Conservation (phyloP, 257 asterid genomes). For the Sherardia arvensis region DNA sequence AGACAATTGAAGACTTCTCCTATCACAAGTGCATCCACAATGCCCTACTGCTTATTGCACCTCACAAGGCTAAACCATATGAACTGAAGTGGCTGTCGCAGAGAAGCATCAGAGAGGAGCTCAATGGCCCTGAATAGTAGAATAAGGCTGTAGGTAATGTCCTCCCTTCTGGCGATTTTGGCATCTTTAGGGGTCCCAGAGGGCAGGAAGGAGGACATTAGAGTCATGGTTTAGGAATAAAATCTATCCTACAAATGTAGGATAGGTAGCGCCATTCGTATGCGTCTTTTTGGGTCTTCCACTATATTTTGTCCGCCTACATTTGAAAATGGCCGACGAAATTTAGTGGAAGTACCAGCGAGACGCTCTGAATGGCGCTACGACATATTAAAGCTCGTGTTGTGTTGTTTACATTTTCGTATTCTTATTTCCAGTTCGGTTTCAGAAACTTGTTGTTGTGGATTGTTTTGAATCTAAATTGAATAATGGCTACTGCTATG, state of each 20-base stretch:
- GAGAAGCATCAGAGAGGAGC: neutral
- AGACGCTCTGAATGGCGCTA: constrained; percentile 81
- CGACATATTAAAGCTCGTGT: constrained; percentile 13
- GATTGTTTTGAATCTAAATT: neutral
- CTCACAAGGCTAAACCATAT: constrained; percentile 33
- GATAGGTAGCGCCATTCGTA: constrained; percentile 14
- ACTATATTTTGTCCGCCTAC: constrained; percentile 70
- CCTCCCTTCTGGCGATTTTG: neutral
- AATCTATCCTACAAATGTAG: neutral
- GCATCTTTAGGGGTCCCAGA: neutral
- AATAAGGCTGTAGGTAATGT: neutral
- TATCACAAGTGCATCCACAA: constrained; percentile 62
- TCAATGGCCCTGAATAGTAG: neutral
- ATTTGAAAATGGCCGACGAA: constrained; percentile 44
- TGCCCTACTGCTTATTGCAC: constrained; percentile 48
- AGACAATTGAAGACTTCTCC: constrained; percentile 80
- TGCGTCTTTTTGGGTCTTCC: constrained; percentile 99
- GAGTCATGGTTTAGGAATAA: neutral
- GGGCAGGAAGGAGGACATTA: neutral
- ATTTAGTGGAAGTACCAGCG: constrained; percentile 99
- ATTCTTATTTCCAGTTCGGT: neutral
- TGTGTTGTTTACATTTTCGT: neutral
- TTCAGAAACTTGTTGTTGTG: neutral
- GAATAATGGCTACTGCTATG: neutral
- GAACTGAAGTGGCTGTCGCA: constrained; percentile 26